These are phyloP conservation scores for Cyathus striatus DNA, from an alignment of 768 basidiomycete species.

Conservation along the genomic window DNA sequence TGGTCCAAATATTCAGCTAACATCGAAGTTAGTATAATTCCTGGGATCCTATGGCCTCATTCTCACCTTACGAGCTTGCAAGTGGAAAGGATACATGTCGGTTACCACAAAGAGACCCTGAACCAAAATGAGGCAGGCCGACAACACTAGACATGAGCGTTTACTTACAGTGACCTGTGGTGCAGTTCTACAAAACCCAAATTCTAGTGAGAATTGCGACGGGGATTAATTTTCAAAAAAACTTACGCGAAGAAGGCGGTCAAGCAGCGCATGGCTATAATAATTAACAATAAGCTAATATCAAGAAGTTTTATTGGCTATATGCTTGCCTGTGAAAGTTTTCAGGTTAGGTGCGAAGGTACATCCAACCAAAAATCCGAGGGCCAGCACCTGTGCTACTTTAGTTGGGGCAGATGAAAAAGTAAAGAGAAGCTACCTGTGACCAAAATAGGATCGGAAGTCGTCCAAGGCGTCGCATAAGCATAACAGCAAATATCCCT, in stretches of 20 bases:
- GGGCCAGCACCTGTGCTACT: constrained; percentile 43
- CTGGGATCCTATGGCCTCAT: not conserved
- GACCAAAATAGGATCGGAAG: constrained; percentile 71
- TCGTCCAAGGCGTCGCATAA: constrained; percentile 59
- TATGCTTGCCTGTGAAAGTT: constrained; percentile 46
- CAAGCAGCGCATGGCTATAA: constrained; percentile 51
- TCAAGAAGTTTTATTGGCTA: not conserved
- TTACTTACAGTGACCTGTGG: constrained; percentile 55
- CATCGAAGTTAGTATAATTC: not conserved
- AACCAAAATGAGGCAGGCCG: no score
- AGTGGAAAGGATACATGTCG: constrained; percentile 65
- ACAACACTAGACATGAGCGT: constrained; percentile 1
- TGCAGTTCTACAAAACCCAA: constrained; percentile 33
- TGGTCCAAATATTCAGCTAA: constrained; percentile 66
- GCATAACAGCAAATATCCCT: constrained; percentile 56
- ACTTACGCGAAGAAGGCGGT: constrained; percentile 52
- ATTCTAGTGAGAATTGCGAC: no score
- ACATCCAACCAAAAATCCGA: constrained; percentile 40
- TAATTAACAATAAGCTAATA: not conserved
- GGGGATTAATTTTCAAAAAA: no score
- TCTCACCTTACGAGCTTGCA: constrained; percentile 58
- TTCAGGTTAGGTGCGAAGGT: constrained; percentile 54
- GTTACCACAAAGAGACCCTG: constrained; percentile 58
- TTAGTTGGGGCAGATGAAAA: not conserved
- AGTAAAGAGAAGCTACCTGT: constrained; percentile 32